These are phyloP conservation scores for Mycena sanguinolenta DNA, from an alignment of 768 basidiomycete genomes.

Conservation along the genomic window DNA sequence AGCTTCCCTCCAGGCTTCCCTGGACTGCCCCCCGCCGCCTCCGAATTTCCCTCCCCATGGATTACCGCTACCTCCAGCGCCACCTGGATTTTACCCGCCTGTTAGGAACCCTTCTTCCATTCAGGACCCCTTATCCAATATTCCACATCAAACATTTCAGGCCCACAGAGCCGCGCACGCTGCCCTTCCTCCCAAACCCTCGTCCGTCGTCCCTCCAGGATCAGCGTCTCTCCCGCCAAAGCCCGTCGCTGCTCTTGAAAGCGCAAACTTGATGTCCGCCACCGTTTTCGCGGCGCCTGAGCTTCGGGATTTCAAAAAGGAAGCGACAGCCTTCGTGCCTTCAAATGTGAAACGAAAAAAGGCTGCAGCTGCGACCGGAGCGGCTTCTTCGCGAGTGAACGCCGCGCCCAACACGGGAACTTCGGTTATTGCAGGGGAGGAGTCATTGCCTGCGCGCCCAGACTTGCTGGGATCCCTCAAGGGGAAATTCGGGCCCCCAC, in stretches of 20 bases:
- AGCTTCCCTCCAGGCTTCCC: constrained; percentile 41
- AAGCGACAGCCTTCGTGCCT: constrained; percentile 94
- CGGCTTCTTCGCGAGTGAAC: constrained; percentile 62
- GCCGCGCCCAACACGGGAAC: constrained; percentile 65
- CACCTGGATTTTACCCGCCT: constrained; percentile 42
- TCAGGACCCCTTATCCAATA: constrained; percentile 83
- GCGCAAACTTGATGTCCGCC: constrained; percentile 63
- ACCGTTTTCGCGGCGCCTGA: constrained; percentile 89
- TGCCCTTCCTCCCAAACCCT: constrained; percentile 59
- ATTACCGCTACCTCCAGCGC: constrained; percentile 5
- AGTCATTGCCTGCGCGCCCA: constrained; percentile 62
- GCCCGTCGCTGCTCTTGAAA: constrained; percentile 45
- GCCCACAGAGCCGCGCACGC: constrained; percentile 70
- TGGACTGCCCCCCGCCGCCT: constrained; percentile 39
- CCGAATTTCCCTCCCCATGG: constrained; percentile 42
- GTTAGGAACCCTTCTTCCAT: constrained; percentile 64
- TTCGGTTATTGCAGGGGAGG: constrained; percentile 47
- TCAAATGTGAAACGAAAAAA: constrained; percentile 84
- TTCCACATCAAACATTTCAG: constrained; percentile 85
- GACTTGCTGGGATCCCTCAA: constrained; percentile 76
- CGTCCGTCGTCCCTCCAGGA: constrained; percentile 39
- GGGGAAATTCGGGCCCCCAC: constrained; percentile 66
- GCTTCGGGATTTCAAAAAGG: constrained; percentile 94
- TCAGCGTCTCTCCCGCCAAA: constrained; percentile 50
- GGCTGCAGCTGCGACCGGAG: constrained; percentile 46